Evolutionary conservation across 169 alveolate species (phyloP), one percentile per base, ranked within the genome.

Genomic region (Besnoitia besnoiti): DNA sequence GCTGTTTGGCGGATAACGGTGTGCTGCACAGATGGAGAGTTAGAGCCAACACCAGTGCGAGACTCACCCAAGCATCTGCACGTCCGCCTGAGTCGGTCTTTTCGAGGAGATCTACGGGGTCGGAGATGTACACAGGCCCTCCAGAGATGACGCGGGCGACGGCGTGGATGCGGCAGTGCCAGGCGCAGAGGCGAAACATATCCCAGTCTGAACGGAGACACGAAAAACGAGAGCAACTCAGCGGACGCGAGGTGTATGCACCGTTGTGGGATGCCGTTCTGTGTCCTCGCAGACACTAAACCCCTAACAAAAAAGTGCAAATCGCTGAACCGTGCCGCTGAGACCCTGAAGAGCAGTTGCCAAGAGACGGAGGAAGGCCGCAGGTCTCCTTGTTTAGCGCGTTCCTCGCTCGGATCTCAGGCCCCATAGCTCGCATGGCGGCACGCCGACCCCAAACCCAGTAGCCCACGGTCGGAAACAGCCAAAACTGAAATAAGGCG

Each of bases 121-220:
- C 80, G 35, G 80, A 40, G 89, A 49, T 35, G 51, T 75, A 73
- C 19, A 75, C 33, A 39, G 80, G 85, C 75, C 93, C 87, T 24
- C 89, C 87, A 35, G 76, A 67, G 75, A 49, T 33, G n/a, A 47
- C 73, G 40, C 93, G 82, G 14, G 85, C 91, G 10, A 59, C 59
- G 35, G 85, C 79, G 55, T 89, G 93, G 55, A 73, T 79, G 39
- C 62, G 12, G 4, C 49, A 12, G 46, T 75, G 89, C 89, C 87
- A 76, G 10, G 47, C 67, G 21, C 40, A 16, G 37, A 73, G 59
- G 39, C 67, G 84, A 47, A 76, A 80, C 87, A 73, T 89, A 61
- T 89, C 87, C 87, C 85, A 49, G 93, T 75, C 87, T 62, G 61
- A 35, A 76, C n/a, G 47, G 8, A 21, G 33, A 10, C 14, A 73